Conservation (phyloP, 345 rosid genomes). For the Microcos paniculata region DNA sequence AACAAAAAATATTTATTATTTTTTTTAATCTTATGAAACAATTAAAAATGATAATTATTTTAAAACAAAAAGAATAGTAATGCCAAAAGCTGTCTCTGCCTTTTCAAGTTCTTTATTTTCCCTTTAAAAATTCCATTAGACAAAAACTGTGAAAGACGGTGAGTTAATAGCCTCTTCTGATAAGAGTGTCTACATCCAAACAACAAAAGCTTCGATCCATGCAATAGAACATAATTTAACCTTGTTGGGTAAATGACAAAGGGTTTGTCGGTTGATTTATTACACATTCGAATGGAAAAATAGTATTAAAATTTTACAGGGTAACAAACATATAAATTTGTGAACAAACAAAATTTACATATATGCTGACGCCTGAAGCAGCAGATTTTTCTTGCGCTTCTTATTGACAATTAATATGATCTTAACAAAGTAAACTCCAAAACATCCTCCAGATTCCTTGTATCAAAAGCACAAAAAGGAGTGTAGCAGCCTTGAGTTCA, state of each 20-base stretch:
- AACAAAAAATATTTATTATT: no score
- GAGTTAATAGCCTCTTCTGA: not conserved
- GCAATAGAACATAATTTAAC: not conserved
- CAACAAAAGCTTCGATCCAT: not conserved
- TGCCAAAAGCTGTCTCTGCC: slow-evolving; percentile 9
- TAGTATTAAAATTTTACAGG: not conserved
- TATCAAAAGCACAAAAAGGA: not conserved
- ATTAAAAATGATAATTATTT: no score
- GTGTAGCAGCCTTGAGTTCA: slow-evolving; percentile 16
- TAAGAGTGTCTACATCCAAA: not conserved
- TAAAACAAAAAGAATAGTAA: no score
- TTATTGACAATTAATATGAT: slow-evolving; percentile 19
- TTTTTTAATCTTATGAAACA: no score
- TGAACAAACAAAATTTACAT: slow-evolving; percentile 4
- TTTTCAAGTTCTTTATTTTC: not conserved
- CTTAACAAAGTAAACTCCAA: not conserved
- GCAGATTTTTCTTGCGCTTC: slow-evolving; percentile 10
- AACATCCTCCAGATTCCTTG: not conserved
- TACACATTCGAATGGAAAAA: not conserved
- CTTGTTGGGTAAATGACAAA: not conserved
- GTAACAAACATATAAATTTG: slow-evolving; percentile 15
- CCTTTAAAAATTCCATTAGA: not conserved
- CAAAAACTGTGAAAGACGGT: not conserved
- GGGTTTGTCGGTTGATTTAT: slow-evolving; percentile 1
- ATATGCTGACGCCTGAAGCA: slow-evolving; percentile 19